Conservation (phyloP, 2,329 filamentous ascomycete species). For the Penicillium sp. region DNA sequence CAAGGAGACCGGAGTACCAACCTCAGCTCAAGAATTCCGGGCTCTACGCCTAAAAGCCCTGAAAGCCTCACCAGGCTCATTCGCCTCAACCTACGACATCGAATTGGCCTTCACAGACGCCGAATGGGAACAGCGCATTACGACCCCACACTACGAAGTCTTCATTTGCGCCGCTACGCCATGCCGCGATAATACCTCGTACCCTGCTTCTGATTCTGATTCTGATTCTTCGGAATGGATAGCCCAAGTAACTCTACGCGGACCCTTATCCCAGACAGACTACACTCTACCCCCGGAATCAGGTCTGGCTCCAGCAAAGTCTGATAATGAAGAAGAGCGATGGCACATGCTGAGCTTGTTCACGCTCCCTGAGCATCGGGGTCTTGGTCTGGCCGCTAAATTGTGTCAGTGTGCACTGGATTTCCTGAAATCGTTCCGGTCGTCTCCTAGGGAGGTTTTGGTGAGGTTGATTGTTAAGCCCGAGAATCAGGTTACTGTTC, state of each 20-base stretch:
- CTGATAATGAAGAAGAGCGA: conserved; percentile 26
- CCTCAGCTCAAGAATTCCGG: conserved; percentile 13
- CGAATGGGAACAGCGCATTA: conserved; percentile 28
- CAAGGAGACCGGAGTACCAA: conserved; percentile 5
- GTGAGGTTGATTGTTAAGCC: conserved; percentile 29
- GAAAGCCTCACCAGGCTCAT: conserved; percentile 26
- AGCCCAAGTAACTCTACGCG: conserved; percentile 31
- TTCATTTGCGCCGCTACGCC: conserved; percentile 31
- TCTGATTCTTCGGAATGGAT: conserved; percentile 29
- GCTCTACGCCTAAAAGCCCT: conserved; percentile 30
- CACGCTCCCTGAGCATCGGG: conserved; percentile 31
- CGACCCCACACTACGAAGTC: conserved; percentile 20
- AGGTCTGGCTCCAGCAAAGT: conserved; percentile 18
- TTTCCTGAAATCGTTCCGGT: conserved; percentile 15
- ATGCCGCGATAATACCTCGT: background rate
- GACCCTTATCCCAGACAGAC: conserved; percentile 21
- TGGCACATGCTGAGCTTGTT: conserved; percentile 34
- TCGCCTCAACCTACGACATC: conserved; percentile 31
- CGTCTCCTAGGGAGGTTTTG: conserved; percentile 7
- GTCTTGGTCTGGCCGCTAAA: conserved; percentile 28
- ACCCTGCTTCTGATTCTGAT: too few species aligned
- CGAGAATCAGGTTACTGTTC: conserved; percentile 21
- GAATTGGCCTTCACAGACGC: conserved; percentile 26
- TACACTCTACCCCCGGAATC: conserved; percentile 27
- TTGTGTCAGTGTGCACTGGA: conserved; percentile 25